Percentiles rank a stretch among this genome's conserved stretches.
Evolutionary conservation across 441 rosid genomes (phyloP).

Genomic region (Populus trichocarpa): DNA sequence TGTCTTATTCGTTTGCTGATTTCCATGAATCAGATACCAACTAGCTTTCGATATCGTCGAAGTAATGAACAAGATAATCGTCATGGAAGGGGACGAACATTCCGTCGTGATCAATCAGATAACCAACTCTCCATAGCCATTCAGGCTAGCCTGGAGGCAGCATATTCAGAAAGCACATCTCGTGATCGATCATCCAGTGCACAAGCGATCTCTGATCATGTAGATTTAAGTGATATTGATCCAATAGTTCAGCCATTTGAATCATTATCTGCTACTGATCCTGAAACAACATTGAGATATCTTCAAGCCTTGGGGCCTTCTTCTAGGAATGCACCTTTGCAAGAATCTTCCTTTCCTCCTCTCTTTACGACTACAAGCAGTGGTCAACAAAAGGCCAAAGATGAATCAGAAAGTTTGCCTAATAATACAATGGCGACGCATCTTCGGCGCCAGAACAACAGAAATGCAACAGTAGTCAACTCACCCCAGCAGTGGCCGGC

Average conservation of each 20-base stretch:
- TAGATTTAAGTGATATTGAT: slow-evolving; percentile 39
- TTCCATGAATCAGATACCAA: slow-evolving; percentile 58
- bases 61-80: slow-evolving; percentile 66
- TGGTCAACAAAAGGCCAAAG: slow-evolving; percentile 44
- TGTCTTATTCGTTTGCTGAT: slow-evolving; percentile 1
- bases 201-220: slow-evolving; percentile 38
- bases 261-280: slow-evolving; percentile 49
- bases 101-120: slow-evolving; percentile 64
- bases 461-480: slow-evolving; percentile 26
- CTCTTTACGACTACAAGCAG: slow-evolving; percentile 39
- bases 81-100: slow-evolving; percentile 68
- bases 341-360: slow-evolving; percentile 89
- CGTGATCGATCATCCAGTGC: slow-evolving; percentile 51
- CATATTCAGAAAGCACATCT: slow-evolving; percentile 38
- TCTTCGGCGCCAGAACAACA: slow-evolving; percentile 48
- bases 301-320: slow-evolving; percentile 72
- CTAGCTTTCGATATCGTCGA: slow-evolving; percentile 76
- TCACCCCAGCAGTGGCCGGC: slow-evolving; percentile 66
- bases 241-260: slow-evolving; percentile 67
- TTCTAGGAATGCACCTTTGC: slow-evolving; percentile 48
- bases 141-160: slow-evolving; percentile 59
- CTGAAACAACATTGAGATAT: slow-evolving; percentile 65
- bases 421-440: slow-evolving; percentile 67
- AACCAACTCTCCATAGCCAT: slow-evolving; percentile 65
- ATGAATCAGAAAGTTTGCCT: slow-evolving; percentile 38